Evolutionary conservation across 1,284 basidiomycete species (phyloP), one percentile per base, ranked within the genome.

Genomic region (Laetiporus sulphureus): DNA sequence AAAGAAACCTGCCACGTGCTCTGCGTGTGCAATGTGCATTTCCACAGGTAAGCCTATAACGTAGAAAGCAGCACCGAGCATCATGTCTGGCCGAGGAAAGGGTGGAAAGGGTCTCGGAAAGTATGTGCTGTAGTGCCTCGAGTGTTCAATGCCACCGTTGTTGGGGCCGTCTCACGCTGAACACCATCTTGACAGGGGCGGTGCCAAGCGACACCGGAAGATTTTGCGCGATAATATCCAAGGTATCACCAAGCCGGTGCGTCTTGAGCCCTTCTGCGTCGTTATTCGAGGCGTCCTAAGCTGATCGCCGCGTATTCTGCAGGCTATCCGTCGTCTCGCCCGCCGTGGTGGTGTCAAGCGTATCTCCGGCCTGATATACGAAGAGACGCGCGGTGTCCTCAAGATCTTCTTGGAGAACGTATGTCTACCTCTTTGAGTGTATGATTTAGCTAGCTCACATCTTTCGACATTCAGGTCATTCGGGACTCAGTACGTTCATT

Each of bases 291-390:
- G 32, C 7, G n/a, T 36, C 27, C 20, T 35, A 22, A 25, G 25
- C 13, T 45, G 46, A 37, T 36, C 8, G 16, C 29, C 29, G 7
- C 13, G 5, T 16, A 12, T 32, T 27, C 5, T 36, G 7, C 66
- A 82, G 64, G 83, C 85, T 48, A 88, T 91, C 61, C 83, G 85
- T 58, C 83, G 86, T 74, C 77, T 91, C 51, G 88, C 88, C 38
- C 83, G 87, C 61, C 79, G 86, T 73, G 86, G 86, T 56, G 83
- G 83, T 74, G 83, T 87, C 59, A 86, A 87, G 71, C 81, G 81
- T 77, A 86, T 85, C 64, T 85, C 85, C 37, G 83, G 83, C 54
- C 71, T 87, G 54, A 85, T 90, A 65, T 89, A 90, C 65, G 83
- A 90, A 65, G 73, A 75, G 73, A 88, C 84, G 38, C 85, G 88